Evolutionary conservation across 768 basidiomycete species (phyloP).

Genomic region (Amyloporia xantha): DNA sequence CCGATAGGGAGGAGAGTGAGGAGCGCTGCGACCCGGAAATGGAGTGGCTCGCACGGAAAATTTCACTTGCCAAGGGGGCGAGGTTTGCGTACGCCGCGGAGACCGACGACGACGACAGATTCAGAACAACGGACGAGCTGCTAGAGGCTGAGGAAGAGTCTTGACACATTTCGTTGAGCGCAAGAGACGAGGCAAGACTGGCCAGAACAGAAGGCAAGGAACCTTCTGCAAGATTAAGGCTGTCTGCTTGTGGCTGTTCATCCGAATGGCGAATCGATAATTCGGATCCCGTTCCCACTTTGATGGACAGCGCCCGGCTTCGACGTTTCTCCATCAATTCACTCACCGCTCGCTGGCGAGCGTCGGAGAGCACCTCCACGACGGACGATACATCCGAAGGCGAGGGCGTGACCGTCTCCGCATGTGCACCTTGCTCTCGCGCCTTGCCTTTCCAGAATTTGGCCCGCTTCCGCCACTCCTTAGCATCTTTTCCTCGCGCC

Average conservation of each 20-base stretch:
- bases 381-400: constrained; percentile 16
- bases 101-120: background rate
- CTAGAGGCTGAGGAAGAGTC: background rate
- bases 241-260: background rate
- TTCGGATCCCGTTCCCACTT: background rate
- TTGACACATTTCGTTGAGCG: background rate
- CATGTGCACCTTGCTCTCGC: constrained; percentile 8
- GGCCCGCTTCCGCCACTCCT: constrained; percentile 15
- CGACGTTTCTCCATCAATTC: constrained; percentile 6
- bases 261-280: background rate
- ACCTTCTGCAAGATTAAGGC: background rate
- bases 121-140: background rate
- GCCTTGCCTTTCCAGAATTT: constrained; percentile 19
- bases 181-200: background rate
- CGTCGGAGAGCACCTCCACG: constrained; percentile 6
- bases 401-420: constrained; percentile 19
- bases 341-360: constrained; percentile 4
- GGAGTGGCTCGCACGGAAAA: constrained; percentile 19
- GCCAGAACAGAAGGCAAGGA: background rate
- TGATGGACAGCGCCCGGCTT: background rate
- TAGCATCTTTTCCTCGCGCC: constrained; percentile 13
- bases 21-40: constrained; percentile 10
- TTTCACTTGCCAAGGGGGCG: constrained; percentile 18
- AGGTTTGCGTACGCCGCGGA: constrained; percentile 10
- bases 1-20: constrained; percentile 2